These are phyloP conservation scores for Hortiboletus rubellus DNA, from an alignment of 1,284 basidiomycete species.

Conservation along the genomic window DNA sequence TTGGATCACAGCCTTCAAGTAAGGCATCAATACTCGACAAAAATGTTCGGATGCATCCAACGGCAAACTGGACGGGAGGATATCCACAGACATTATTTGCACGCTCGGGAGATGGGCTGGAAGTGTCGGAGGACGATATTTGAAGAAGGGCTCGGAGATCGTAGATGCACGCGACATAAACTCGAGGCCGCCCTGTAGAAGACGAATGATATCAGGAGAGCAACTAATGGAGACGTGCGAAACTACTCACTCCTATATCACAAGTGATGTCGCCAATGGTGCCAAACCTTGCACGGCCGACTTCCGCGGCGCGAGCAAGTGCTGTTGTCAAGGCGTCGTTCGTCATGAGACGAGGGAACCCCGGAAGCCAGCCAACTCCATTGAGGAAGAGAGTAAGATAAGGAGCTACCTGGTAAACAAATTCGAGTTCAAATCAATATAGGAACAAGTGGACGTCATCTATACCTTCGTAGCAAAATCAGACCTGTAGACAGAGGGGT, in stretches of 20 bases:
- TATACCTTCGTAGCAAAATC: conserved; percentile 67
- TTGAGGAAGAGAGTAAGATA: conserved; percentile 84
- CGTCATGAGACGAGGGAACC: conserved; percentile 78
- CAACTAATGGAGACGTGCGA: neutral
- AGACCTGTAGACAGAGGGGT: conserved; percentile 66
- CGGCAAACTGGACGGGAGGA: conserved; percentile 82
- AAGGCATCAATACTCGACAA: conserved; percentile 64
- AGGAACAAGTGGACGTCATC: neutral
- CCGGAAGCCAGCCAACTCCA: conserved; percentile 79
- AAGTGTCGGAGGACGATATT: conserved; percentile 43
- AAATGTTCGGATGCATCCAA: conserved; percentile 80
- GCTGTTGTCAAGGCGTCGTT: conserved; percentile 60
- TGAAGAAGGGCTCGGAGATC: conserved; percentile 73
- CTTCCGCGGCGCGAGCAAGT: conserved; percentile 47
- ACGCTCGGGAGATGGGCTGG: conserved; percentile 54
- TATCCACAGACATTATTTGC: conserved; percentile 85
- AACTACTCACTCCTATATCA: conserved; percentile 63
- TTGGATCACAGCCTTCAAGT: conserved; percentile 60
- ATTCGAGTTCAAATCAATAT: neutral
- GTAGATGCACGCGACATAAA: conserved; percentile 78
- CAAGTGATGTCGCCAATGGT: conserved; percentile 87
- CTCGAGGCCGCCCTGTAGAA: conserved; percentile 73
- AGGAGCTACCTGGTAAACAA: conserved; percentile 67
- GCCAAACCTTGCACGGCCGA: conserved; percentile 58
- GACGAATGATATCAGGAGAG: neutral